Conservation (phyloP, 345 rosid species). For the Nephelium lappaceum region DNA sequence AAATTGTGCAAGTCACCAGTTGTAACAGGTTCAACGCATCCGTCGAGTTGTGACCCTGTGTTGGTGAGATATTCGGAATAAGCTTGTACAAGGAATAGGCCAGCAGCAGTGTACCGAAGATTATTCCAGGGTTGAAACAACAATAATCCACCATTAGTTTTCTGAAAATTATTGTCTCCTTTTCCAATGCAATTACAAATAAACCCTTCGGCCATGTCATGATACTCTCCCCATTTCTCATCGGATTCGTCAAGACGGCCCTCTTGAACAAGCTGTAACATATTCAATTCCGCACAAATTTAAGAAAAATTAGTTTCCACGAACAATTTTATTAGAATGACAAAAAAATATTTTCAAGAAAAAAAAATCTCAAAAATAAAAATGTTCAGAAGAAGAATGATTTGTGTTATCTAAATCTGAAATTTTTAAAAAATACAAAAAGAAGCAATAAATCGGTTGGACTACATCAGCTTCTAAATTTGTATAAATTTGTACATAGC, state of each 20-base stretch:
- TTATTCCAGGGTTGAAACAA: background rate
- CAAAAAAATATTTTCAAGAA: no score
- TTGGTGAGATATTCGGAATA: background rate
- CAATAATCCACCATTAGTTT: background rate
- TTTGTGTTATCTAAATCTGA: no score
- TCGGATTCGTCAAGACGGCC: background rate
- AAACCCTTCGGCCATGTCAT: background rate
- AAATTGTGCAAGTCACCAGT: background rate
- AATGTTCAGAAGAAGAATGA: no score
- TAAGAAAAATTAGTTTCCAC: background rate
- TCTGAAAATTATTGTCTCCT: background rate
- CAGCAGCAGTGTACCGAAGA: background rate
- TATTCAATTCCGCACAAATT: background rate
- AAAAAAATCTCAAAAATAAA: no score
- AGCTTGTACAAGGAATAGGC: background rate
- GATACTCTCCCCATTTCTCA: background rate
- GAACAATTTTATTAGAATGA: background rate
- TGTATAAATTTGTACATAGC: no score
- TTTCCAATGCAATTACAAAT: conserved; percentile 1
- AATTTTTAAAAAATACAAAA: no score
- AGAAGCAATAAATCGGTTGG: no score
- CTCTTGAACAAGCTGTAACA: background rate
- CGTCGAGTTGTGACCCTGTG: background rate
- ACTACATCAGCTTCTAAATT: no score
- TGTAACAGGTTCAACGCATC: background rate